Base-by-base conservation (phyloP, 2,329 filamentous ascomycete genomes). In the Apiospora hydei region DNA sequence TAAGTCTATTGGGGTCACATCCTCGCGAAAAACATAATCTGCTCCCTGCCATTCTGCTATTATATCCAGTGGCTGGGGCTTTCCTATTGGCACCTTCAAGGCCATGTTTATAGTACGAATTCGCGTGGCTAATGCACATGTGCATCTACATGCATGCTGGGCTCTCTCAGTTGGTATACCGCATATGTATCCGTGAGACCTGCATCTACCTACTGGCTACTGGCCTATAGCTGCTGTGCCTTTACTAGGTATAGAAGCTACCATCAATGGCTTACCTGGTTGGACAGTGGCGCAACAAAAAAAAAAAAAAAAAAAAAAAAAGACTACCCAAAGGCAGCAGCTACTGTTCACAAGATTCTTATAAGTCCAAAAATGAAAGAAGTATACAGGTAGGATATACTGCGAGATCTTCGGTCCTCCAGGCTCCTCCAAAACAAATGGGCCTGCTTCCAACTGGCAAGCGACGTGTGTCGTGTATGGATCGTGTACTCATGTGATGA, bases 21-120 rank as follows among this genome's bases (percentile, higher is more conserved):
- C 10, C 30, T 51, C 49, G n/a, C 49, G n/a, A 11, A 11, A 24
- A 38, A 38, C 53, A 16, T 38, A 21, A 18, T 5, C 5, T 21
- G 4, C 3, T 21, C 11, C 57, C 16, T 41, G 34, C 57, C 26
- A 57, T 57, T 34, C 18, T 18, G 30, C 34, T 64, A 64, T 64
- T 41, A 41, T 64, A 64, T 38, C 57, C 18, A n/a, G 57, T 64
- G 57, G 57, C 57, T 64, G 57, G 57, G 30, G 49, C 8, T 41
- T 10, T 64, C 57, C 21, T 10, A 64, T 64, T 64, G 57, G 57
- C 57, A 34, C 57, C 57, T 21, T 64, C 57, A 10, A n/a, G 34
- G 57, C 7, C 57, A 64, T 64, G 57, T 64, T 41, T 64, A 64
- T 64, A 64, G 57, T 2, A 41, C 57, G 57, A 41, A 38, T 64